Evolutionary conservation across 2,329 filamentous ascomycete genomes (phyloP).

Genomic region (Curvularia lunata): DNA sequence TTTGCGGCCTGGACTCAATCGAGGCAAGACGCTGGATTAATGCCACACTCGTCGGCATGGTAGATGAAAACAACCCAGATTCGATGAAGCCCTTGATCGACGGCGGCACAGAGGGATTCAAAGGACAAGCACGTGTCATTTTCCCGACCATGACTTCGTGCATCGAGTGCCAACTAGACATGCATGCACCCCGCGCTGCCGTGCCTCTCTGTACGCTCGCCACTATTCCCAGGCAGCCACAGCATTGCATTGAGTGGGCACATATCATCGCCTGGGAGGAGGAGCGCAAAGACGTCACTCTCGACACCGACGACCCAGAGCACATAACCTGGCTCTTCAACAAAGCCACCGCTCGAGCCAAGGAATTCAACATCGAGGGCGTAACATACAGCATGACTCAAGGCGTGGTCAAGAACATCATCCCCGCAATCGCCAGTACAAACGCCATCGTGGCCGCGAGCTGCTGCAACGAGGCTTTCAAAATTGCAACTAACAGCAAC

Average conservation of each 20-base stretch:
- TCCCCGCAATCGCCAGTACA: slow-evolving; percentile 95
- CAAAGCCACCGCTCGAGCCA: slow-evolving; percentile 78
- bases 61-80: slow-evolving; percentile 81
- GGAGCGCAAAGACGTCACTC: slow-evolving; percentile 70
- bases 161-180: slow-evolving; percentile 97
- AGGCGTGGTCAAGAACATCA: slow-evolving; percentile 99
- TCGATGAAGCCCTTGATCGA: slow-evolving; percentile 93
- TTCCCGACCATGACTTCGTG: slow-evolving; percentile 92
- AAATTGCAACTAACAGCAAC: slow-evolving; percentile 83
- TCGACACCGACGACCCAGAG: slow-evolving; percentile 95
- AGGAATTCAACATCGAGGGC: slow-evolving; percentile 88
- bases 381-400: slow-evolving; percentile 96
- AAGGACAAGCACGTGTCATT: slow-evolving; percentile 92
- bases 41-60: slow-evolving; percentile 86
- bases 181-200: slow-evolving; percentile 96
- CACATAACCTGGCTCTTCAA: slow-evolving; percentile 97
- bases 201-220: slow-evolving; percentile 96
- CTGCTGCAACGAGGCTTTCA: slow-evolving; percentile 96
- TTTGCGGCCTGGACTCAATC: slow-evolving; percentile 95
- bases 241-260: slow-evolving; percentile 99
- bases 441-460: slow-evolving; percentile 96
- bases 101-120: slow-evolving; percentile 97
- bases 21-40: slow-evolving; percentile 99
- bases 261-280: slow-evolving; percentile 97
- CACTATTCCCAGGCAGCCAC: slow-evolving; percentile 93